Evolutionary conservation across 169 alveolate species (phyloP), one percentile per base, ranked within the genome.

Genomic region (Plasmodium adleri): DNA sequence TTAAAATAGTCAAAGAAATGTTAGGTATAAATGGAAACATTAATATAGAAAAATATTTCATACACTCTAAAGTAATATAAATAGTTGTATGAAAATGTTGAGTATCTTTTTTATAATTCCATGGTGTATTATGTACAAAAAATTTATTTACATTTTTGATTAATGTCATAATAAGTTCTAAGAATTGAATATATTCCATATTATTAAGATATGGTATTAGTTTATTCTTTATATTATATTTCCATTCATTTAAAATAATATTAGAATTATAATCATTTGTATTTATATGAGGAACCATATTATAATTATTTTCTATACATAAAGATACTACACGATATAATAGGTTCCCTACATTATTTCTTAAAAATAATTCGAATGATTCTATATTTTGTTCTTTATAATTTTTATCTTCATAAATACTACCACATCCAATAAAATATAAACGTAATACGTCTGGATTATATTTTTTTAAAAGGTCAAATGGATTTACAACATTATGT

Each of bases 401-500:
- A 78, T 78, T 78, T 17, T 66, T 78, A 24, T 78, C 89, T n/a
- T 78, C 89, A 66, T 32, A 78, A 22, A 78, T 78, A 59, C 67
- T 66, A 3, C 62, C 78, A 64, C 89, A 43, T 17, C 89, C 89
- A 28, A 78, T 22, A 59, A 78, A 78, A 59, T 78, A 78, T 22
- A 78, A 26, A 17, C 89, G 50, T 52, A 78, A 22, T 26, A 78
- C 66, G 50, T 78, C 89, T 47, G 75, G 1, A 39, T 78, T 45
- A 52, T 78, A 78, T 52, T 66, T 78, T 52, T 63, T 9, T 39
- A 78, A 52, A 26, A 78, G 49, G 2, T 47, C 47, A 78, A 78
- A 78, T 64, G 89, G 89, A 6, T 76, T 64, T 59, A 78, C 50
- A 54, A 78, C 56, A 66, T 96, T 96, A 70, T 98, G 97, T 26